These are phyloP conservation scores for Rubia tinctorum DNA, from an alignment of 305 asterid genomes.

Conservation along the genomic window DNA sequence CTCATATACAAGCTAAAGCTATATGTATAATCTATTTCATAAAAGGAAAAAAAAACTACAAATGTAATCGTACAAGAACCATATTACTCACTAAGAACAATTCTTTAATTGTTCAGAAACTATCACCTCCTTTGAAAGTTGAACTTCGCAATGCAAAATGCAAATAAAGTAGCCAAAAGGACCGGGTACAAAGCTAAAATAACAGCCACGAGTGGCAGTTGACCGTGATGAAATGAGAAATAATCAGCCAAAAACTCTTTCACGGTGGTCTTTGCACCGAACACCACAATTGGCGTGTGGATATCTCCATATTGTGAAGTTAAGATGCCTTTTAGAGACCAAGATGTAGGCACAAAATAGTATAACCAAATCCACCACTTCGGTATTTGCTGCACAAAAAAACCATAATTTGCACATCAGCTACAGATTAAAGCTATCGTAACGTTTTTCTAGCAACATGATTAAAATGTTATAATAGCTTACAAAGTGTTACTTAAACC, in stretches of 20 bases:
- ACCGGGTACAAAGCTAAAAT: conserved; percentile 42
- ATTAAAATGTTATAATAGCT: no score
- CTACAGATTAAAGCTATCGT: no score
- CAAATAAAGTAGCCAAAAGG: conserved; percentile 42
- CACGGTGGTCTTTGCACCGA: conserved; percentile 39
- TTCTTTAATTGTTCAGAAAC: background rate
- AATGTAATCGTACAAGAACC: background rate
- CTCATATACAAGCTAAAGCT: background rate
- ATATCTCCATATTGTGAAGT: conserved; percentile 66
- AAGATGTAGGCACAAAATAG: conserved; percentile 42
- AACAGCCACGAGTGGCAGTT: conserved; percentile 46
- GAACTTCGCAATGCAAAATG: conserved; percentile 43
- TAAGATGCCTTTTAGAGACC: conserved; percentile 50
- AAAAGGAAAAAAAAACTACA: no score
- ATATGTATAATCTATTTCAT: no score
- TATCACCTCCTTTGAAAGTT: conserved; percentile 49
- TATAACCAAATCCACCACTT: conserved; percentile 66
- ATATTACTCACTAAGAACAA: background rate
- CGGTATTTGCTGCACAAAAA: conserved; percentile 43
- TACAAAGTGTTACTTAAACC: no score
- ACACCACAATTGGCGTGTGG: conserved; percentile 34
- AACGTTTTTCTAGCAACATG: no score
- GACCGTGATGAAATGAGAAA: conserved; percentile 42
- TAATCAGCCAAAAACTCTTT: conserved; percentile 47
- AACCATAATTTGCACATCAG: background rate